Evolutionary conservation across 495 filamentous ascomycete species (phyloP).

Genomic region (Hypoxylon intermedium): DNA sequence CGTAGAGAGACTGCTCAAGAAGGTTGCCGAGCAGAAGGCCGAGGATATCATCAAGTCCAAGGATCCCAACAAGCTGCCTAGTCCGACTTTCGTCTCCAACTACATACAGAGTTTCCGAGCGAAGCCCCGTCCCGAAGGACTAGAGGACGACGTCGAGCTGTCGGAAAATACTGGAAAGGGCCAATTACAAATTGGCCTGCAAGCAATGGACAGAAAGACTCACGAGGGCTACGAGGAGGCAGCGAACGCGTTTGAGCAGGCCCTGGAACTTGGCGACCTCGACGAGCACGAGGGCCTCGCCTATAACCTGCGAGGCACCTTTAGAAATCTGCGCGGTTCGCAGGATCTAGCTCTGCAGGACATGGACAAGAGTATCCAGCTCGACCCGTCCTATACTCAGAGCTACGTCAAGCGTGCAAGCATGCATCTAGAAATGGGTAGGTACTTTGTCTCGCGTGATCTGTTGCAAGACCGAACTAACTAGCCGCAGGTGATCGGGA

Average conservation of each 20-base stretch:
- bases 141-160: slow-evolving; percentile 80
- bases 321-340: slow-evolving; percentile 89
- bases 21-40: slow-evolving; percentile 92
- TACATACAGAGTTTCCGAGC: slow-evolving; percentile 97
- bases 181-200: slow-evolving; percentile 80
- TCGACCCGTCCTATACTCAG: slow-evolving; percentile 86
- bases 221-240: slow-evolving; percentile 90
- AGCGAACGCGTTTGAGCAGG: slow-evolving; percentile 81
- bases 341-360: slow-evolving; percentile 81
- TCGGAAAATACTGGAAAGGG: slow-evolving; percentile 81
- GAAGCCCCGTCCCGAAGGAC: slow-evolving; percentile 76
- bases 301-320: slow-evolving; percentile 95
- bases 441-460: no score
- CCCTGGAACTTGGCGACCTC: slow-evolving; percentile 78
- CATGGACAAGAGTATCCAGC: slow-evolving; percentile 87
- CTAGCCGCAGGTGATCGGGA: slow-evolving; percentile 76
- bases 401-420: slow-evolving; percentile 98
- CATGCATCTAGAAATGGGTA: slow-evolving; percentile 96
- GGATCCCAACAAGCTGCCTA: slow-evolving; percentile 73
- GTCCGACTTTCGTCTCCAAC: slow-evolving; percentile 95
- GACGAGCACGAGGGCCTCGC: slow-evolving; percentile 86
- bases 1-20: slow-evolving; percentile 93
- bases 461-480: no score
- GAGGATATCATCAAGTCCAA: slow-evolving; percentile 81
- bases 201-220: slow-evolving; percentile 82